Conservation (phyloP, 306 rosid species). For the Quercus glauca region DNA sequence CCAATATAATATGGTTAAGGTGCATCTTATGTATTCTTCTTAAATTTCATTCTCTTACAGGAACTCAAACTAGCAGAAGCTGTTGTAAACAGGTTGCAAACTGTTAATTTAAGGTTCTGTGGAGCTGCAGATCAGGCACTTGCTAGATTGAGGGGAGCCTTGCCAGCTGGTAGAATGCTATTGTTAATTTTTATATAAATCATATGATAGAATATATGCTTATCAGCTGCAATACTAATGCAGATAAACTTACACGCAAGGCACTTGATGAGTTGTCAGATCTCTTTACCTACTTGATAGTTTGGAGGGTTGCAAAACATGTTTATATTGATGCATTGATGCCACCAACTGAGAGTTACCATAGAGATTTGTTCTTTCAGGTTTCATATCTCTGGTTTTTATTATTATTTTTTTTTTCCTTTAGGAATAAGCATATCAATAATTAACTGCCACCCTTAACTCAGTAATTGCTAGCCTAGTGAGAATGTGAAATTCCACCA, state of each 20-base stretch:
- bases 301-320: conserved; percentile 72
- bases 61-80: conserved; percentile 80
- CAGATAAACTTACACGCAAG: conserved; percentile 76
- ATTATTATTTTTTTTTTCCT: background rate
- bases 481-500: background rate
- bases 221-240: conserved; percentile 29
- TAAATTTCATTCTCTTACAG: conserved; percentile 36
- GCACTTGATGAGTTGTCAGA: conserved; percentile 92
- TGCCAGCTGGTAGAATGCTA: conserved; percentile 60
- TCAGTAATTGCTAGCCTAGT: background rate
- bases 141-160: conserved; percentile 93
- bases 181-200: conserved; percentile 14
- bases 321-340: conserved; percentile 78
- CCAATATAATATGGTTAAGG: background rate
- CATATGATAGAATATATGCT: conserved; percentile 17
- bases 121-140: conserved; percentile 85
- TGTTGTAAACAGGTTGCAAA: conserved; percentile 90
- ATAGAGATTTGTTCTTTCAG: conserved; percentile 87
- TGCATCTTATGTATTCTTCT: conserved; percentile 9
- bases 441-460: background rate
- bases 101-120: conserved; percentile 85
- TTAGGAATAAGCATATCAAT: background rate
- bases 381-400: conserved; percentile 31
- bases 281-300: conserved; percentile 67
- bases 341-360: conserved; percentile 89